Evolutionary conservation across 2,329 filamentous ascomycete species (phyloP).

Genomic region (Aspergillus ruber): DNA sequence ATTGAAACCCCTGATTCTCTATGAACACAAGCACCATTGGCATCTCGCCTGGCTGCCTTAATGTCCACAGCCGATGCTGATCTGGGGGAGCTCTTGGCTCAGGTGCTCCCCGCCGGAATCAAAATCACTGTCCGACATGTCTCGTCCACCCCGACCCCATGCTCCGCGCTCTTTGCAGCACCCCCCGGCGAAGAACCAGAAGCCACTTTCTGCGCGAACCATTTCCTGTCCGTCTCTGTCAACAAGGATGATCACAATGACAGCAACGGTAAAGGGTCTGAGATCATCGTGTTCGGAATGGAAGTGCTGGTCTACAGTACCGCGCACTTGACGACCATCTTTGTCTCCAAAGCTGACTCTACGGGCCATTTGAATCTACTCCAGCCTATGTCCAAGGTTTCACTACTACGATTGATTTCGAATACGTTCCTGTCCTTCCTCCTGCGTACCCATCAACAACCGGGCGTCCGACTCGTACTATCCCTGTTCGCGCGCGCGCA

Average conservation of each 20-base stretch:
- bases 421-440: slow-evolving; percentile 71
- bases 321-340: slow-evolving; percentile 72
- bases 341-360: slow-evolving; percentile 95
- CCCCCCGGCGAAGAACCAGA: slow-evolving; percentile 66
- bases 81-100: slow-evolving; percentile 44
- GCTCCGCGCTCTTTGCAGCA: slow-evolving; percentile 70
- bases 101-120: slow-evolving; percentile 47
- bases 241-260: slow-evolving; percentile 13
- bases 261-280: slow-evolving; percentile 19
- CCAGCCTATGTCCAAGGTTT: slow-evolving; percentile 55
- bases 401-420: slow-evolving; percentile 63
- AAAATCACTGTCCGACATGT: slow-evolving; percentile 74
- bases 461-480: slow-evolving; percentile 63
- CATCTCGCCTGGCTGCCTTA: not conserved
- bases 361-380: slow-evolving; percentile 75
- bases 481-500: slow-evolving; percentile 91
- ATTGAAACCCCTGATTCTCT: not conserved
- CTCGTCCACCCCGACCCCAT: slow-evolving; percentile 72
- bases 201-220: slow-evolving; percentile 77
- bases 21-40: not conserved
- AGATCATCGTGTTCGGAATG: slow-evolving; percentile 71
- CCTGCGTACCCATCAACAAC: slow-evolving; percentile 58
- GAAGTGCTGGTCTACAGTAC: slow-evolving; percentile 87
- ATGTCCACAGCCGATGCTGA: slow-evolving; percentile 27
- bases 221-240: slow-evolving; percentile 62